Base-by-base conservation (phyloP, 176 grass and related monocot species). In the Oryza glaberrima region DNA sequence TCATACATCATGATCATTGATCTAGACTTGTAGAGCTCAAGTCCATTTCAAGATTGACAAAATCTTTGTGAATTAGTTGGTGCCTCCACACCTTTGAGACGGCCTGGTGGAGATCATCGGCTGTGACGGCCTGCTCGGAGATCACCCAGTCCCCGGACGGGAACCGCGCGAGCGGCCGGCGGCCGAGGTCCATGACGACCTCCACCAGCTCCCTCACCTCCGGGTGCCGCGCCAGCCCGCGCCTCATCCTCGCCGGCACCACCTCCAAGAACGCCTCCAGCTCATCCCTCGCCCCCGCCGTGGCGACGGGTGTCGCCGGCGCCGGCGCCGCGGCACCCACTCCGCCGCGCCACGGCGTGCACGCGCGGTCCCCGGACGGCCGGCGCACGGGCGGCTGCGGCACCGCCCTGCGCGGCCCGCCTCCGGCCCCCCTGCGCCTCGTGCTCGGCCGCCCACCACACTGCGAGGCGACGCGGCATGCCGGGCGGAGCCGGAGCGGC, bases 121-220 rank as follows among this genome's bases (percentile, higher is more conserved):
- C 49, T 9, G 79, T 87, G 56, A 98, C 96, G 58, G 81, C 82
- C 65, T 92, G 81, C 30, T 91, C 88, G 22, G 96, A 92, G 69
- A 98, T 95, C 70, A 89, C 70, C 93, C 96, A 98, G 81, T 98
- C 96, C 1, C 96, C 96, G 0, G 96, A 90, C 0, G 96, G 96
- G 88, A 98, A 98, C 49, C 96, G 87, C 10, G 96, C 96, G 17
- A 95, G 30, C 9, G 96, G 96, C 54, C 78, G 81, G 69, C 96
- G 88, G 3, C 96, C 96, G 61, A 98, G 88, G 92, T 98, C 96
- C 93, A 98, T 84, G 72, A 98, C 91, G 65, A 98, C 89, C 91
- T 98, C 96, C 58, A 98, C 91, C 81, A 98, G 90, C 63, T 94
- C 83, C 89, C 90, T 82, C 65, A 94, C 72, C 81, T 98, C 87